Evolutionary conservation across 2,329 filamentous ascomycete genomes (phyloP), one percentile per base, ranked within the genome.

Genomic region (Colletotrichum theobromicola): DNA sequence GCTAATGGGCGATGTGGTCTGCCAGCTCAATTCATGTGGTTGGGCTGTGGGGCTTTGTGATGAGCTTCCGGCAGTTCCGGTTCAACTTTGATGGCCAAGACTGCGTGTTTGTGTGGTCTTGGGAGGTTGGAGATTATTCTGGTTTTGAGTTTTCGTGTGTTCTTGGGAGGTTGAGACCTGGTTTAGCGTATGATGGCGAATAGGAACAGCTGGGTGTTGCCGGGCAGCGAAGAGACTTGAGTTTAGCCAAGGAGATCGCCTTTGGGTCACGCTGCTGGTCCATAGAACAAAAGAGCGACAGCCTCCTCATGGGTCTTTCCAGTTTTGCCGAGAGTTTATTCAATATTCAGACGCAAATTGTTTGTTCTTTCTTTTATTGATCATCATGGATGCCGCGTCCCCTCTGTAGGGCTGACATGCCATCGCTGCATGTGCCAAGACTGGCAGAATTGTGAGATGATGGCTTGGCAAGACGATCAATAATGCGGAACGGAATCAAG

Each of bases 311-410:
- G 6, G 24, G 2, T 21, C 3, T 50, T 21, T 1, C 12, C n/a
- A 50, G 0, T 21, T 21, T 50, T 50, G n/a, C 42, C 42, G 42
- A 50, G n/a, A 0, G n/a, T 0, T 2, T 13, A n/a, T 7, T 50
- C 24, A n/a, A 0, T 2, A 50, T 1, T 21, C 3, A n/a, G 0
- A 50, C 0, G 24, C n/a, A 10, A 21, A 50, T 50, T n/a, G n/a
- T 21, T 0, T 12, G 10, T 0, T n/a, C n/a, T n/a, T 21, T 50
- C 2, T 6, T n/a, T 21, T 50, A 3, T 46, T 1, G 10, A 0
- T 46, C 2, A 50, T 2, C n/a, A 50, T 6, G 4, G 42, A 21
- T 50, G n/a, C 42, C 1, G 42, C 42, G 21, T 50, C 24, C 42
- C 1, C 4, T 50, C 2, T n/a, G n/a, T 50, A 50, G 42, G 42